These are phyloP conservation scores for Diaporthe vaccinii DNA, from an alignment of 2,329 filamentous ascomycete species.

Conservation along the genomic window DNA sequence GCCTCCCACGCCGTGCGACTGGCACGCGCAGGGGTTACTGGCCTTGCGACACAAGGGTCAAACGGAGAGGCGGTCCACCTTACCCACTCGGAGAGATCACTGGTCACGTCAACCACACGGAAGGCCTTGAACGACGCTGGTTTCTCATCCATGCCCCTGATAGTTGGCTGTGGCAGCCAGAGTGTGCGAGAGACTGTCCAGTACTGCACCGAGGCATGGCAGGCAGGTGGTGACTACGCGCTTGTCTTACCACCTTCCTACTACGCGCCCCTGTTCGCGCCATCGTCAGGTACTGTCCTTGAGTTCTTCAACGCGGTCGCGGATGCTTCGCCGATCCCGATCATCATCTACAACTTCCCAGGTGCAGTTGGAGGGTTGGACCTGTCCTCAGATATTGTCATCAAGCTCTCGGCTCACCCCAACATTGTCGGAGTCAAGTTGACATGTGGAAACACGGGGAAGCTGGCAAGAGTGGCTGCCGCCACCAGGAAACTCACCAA, in stretches of 20 bases:
- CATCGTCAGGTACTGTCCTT: slow-evolving; percentile 71
- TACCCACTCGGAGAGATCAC: slow-evolving; percentile 76
- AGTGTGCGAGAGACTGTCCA: slow-evolving; percentile 80
- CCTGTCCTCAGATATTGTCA: slow-evolving; percentile 72
- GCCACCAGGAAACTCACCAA: slow-evolving; percentile 62
- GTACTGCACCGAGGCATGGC: slow-evolving; percentile 76
- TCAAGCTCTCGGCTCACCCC: slow-evolving; percentile 70
- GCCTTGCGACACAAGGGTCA: slow-evolving; percentile 82
- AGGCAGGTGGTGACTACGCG: slow-evolving; percentile 80
- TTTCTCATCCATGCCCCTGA: slow-evolving; percentile 75
- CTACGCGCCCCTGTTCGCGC: slow-evolving; percentile 76
- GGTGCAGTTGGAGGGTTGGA: slow-evolving; percentile 75
- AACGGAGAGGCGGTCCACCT: slow-evolving; percentile 89
- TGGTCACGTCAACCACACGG: slow-evolving; percentile 78
- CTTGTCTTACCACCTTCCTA: slow-evolving; percentile 83
- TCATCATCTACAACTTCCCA: slow-evolving; percentile 79
- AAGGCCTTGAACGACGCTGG: slow-evolving; percentile 77
- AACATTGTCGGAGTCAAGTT: slow-evolving; percentile 79
- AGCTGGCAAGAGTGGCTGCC: slow-evolving; percentile 74
- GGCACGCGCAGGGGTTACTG: slow-evolving; percentile 79
- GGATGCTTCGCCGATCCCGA: slow-evolving; percentile 72
- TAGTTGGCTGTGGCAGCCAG: slow-evolving; percentile 82
- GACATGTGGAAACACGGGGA: slow-evolving; percentile 79
- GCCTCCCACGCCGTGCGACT: slow-evolving; percentile 75
- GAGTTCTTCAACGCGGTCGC: slow-evolving; percentile 77